Evolutionary conservation across 495 filamentous ascomycete species (phyloP), one percentile per base, ranked within the genome.

Genomic region (Podospora australis): DNA sequence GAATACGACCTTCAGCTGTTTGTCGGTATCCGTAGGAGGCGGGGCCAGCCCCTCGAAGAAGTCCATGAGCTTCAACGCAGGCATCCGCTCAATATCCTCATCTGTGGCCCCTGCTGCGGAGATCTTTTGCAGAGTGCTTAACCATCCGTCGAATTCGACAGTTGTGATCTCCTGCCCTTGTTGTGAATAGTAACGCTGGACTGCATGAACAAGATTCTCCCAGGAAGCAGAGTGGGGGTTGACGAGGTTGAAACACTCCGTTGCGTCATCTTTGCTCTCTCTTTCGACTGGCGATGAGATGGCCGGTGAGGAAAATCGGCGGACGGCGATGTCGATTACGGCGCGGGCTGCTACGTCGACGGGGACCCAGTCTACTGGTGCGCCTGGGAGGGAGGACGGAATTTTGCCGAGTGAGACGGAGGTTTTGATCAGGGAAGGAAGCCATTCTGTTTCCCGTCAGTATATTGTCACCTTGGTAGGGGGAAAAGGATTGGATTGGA

Each of bases 241-340:
- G 39, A 41, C 39, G 22, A 41, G 4, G 39, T 41, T 41, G 39
- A 41, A 41, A n/a, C n/a, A n/a, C n/a, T n/a, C n/a, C n/a, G n/a
- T n/a, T n/a, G n/a, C n/a, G n/a, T n/a, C n/a, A n/a, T n/a, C n/a
- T n/a, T n/a, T n/a, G 39, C 14, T 22, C 23, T 21, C 11, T 6
- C 5, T 5, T 7, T 13, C 39, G 22, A 20, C 13, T n/a, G 32
- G 1, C n/a, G 32, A 16, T n/a, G 32, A 36, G 32, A n/a, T 6
- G 32, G 14, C n/a, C 0, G 14, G n/a, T 11, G 22, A 41, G 19
- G 19, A 24, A 30, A 7, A 30, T 30, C 28, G 7, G 7, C n/a
- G 7, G 4, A 41, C 6, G 13, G 39, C 4, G 22, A 41, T 14
- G 39, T 41, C 39, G 10, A 41, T 20, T 16, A 41, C 22, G 17